phyloP scores from a whole-genome alignment of 2,329 filamentous ascomycete genomes.

The Epichloe festucae region DNA sequence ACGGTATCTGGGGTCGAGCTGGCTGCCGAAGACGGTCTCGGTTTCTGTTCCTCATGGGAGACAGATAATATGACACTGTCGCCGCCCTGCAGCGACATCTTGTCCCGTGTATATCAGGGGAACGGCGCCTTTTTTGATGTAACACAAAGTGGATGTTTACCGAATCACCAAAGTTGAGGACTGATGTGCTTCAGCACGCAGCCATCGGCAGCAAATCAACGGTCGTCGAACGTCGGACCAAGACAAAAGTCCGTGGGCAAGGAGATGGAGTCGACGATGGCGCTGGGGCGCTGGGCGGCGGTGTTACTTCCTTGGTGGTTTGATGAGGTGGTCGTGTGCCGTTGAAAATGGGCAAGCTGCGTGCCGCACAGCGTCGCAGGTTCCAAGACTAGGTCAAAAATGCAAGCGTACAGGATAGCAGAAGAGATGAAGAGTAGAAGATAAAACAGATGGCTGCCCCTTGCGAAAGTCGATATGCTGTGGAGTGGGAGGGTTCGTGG shows the following conservation, averaged over 20 bases:
- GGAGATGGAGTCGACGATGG: not conserved
- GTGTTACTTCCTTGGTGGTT: not conserved
- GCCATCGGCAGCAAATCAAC: conserved; percentile 6
- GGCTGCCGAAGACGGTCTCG: conserved; percentile 18
- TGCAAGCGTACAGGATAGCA: conserved; percentile 1
- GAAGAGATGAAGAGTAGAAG: not conserved
- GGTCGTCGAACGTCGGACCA: not conserved
- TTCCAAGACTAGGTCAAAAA: not conserved
- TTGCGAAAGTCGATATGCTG: not conserved
- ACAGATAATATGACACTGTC: conserved; percentile 16
- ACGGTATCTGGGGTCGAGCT: conserved; percentile 18
- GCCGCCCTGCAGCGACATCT: conserved; percentile 23
- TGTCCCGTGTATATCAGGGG: conserved; percentile 7
- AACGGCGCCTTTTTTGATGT: not conserved
- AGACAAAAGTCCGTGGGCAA: not conserved
- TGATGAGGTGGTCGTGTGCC: not conserved
- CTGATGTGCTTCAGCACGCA: conserved; percentile 4
- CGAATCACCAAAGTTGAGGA: not conserved
- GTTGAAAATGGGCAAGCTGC: not conserved
- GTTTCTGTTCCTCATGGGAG: conserved; percentile 11
- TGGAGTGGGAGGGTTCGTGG: not conserved
- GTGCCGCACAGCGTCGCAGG: conserved; percentile 5
- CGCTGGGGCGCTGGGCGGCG: not conserved
- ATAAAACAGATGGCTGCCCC: not conserved
- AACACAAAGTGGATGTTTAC: not conserved